Evolutionary conservation across 805 yeast genomes (phyloP), one percentile per base, ranked within the genome.

Genomic region (Candida endomychidarum): DNA sequence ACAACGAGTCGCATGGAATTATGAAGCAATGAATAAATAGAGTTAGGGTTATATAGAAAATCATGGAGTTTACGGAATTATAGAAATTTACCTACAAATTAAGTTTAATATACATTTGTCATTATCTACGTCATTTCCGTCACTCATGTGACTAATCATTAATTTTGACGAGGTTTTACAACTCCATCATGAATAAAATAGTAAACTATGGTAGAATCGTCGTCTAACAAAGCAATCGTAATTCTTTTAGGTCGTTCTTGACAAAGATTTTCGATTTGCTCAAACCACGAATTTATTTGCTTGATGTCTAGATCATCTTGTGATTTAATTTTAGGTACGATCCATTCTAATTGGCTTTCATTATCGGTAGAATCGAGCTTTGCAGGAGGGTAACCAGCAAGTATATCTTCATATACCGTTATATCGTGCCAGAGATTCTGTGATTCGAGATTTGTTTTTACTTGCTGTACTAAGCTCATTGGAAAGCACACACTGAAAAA

Each of bases 191-290:
- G 78, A 12, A 81, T 67, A 54, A 77, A 75, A 56, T 84, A 83
- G 50, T 79, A 84, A n/a, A 82, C 82, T 14, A 81, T 70, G 0
- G 89, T 80, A 2, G 87, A 82, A 54, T 84, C 93, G 40, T 73
- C 73, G 49, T 76, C 80, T 2, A 76, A 71, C 6, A 83, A 63
- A 0, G 77, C 89, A 21, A 79, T 46, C 0, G 81, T 62, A 2
- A 84, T 46, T 41, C 80, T 61, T 31, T 58, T 59, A 0, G 79
- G 77, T 19, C 76, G 52, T 4, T 20, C 7, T 8, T 40, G 36
- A 5, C 31, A 37, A 1, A 54, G 28, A 5, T 45, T 42, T 1
- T 43, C 47, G 5, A 71, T 52, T 9, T 30, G 51, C 0, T 44
- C 45, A 42, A 80, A 80, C 50, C 77, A 61, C 2, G 30, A 10